Conservation (phyloP, 208 protist genomes). For the Wallacemonas sp. region DNA sequence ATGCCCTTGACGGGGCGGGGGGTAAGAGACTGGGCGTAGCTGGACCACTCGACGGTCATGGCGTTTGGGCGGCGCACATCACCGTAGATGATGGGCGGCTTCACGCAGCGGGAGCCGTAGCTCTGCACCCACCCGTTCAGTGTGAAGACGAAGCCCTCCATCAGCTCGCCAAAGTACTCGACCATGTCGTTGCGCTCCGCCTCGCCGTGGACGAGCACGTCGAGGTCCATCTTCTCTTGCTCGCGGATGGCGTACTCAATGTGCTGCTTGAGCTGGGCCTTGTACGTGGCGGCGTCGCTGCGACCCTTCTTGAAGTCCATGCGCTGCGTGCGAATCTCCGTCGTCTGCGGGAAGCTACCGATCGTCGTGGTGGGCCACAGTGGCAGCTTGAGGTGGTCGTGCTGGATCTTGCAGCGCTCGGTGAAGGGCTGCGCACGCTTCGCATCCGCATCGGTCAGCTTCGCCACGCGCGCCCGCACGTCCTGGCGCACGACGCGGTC, state of each 20-base stretch:
- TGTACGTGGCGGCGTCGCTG: conserved; percentile 51
- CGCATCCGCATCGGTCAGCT: conserved; percentile 16
- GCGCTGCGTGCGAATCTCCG: conserved; percentile 65
- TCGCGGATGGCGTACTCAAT: conserved; percentile 68
- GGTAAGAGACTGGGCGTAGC: conserved; percentile 77
- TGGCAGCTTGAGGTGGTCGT: conserved; percentile 49
- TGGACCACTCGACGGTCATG: conserved; percentile 81
- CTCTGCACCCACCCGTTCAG: conserved; percentile 85
- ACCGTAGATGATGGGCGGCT: conserved; percentile 86
- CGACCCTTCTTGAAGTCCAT: conserved; percentile 54
- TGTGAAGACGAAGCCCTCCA: conserved; percentile 85
- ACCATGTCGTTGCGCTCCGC: conserved; percentile 92
- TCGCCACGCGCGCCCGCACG: conserved; percentile 31
- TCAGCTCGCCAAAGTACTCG: conserved; percentile 87
- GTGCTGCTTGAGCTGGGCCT: conserved; percentile 65
- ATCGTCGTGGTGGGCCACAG: conserved; percentile 90
- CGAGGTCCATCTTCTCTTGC: conserved; percentile 83
- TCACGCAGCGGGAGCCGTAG: conserved; percentile 84
- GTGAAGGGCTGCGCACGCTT: conserved; percentile 22
- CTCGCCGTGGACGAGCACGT: conserved; percentile 91
- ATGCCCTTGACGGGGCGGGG: conserved; percentile 83
- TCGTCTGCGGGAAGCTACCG: conserved; percentile 90
- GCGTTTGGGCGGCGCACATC: conserved; percentile 59
- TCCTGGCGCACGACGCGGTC: conserved; percentile 32
- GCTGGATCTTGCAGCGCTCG: conserved; percentile 41